Evolutionary conservation across 192 early-diverging fungal genomes (phyloP).

Genomic region (Backusella tarrabulga): DNA sequence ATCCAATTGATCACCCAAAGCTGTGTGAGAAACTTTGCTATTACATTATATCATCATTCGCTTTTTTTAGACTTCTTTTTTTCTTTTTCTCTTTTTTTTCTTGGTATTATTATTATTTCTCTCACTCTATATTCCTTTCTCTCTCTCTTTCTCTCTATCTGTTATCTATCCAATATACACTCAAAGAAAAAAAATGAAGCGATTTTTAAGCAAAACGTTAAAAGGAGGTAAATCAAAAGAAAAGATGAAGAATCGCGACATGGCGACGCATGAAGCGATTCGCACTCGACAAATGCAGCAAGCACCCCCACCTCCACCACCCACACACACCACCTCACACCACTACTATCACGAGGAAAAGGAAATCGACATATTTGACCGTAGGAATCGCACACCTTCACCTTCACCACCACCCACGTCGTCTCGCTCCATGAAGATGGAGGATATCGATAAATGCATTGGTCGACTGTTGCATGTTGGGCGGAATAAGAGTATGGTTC

Average conservation of each 20-base stretch:
- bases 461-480: constrained; percentile 19
- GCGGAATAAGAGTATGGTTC: constrained; percentile 33
- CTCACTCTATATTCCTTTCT: not conserved
- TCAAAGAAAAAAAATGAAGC: not conserved
- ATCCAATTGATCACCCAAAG: not conserved
- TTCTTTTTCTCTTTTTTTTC: not conserved
- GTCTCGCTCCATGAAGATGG: not conserved
- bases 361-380: not conserved
- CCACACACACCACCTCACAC: not conserved
- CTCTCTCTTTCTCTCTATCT: not conserved
- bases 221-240: not conserved
- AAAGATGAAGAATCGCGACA: not conserved
- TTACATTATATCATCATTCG: not conserved
- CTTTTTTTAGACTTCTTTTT: not conserved
- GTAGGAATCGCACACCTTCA: not conserved
- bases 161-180: not conserved
- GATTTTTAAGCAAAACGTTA: not conserved
- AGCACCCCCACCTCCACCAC: not conserved
- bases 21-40: not conserved
- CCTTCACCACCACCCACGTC: not conserved
- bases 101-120: not conserved
- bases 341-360: not conserved
- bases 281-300: not conserved
- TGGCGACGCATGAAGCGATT: not conserved
- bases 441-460: constrained; percentile 29